A percentile compares a stretch with the other conserved stretches of the same genome.
Conservation (phyloP, 2,329 filamentous ascomycete genomes). For the Xylariaceae sp. region DNA sequence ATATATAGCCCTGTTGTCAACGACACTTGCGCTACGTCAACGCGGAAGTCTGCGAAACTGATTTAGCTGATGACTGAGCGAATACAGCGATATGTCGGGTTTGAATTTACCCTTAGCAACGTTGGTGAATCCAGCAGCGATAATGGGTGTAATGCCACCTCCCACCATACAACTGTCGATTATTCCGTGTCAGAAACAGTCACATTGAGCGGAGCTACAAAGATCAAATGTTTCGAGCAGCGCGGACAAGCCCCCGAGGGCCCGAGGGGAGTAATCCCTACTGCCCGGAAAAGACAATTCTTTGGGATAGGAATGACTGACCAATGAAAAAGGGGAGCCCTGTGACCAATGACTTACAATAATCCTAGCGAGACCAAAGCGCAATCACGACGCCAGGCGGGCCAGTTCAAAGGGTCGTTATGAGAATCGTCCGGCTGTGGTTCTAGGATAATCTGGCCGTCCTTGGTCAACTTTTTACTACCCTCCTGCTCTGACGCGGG, state of each 20-base stretch:
- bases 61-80: slow-evolving; percentile 14
- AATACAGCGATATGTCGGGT: slow-evolving; percentile 26
- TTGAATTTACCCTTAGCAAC: slow-evolving; percentile 53
- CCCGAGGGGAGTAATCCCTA: neutral
- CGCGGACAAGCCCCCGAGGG: neutral
- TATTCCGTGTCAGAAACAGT: neutral
- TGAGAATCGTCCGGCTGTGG: slow-evolving; percentile 86
- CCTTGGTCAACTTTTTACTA: slow-evolving; percentile 67
- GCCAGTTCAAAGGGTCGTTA: slow-evolving; percentile 94
- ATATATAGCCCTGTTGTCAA: slow-evolving; percentile 68
- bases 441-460: slow-evolving; percentile 80
- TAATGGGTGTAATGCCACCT: slow-evolving; percentile 83
- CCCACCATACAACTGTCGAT: slow-evolving; percentile 68
- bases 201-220: neutral
- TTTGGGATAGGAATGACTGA: too few species aligned
- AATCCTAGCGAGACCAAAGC: slow-evolving; percentile 79
- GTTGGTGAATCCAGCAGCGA: slow-evolving; percentile 83
- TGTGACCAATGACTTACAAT: slow-evolving; percentile 40
- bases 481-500: slow-evolving; percentile 31
- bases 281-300: neutral
- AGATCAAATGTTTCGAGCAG: neutral
- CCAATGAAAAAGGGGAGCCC: neutral
- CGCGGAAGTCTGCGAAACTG: slow-evolving; percentile 42
- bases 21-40: slow-evolving; percentile 67
- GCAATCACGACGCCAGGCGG: slow-evolving; percentile 69